Evolutionary conservation across 306 rosid genomes (phyloP), one percentile per base, ranked within the genome.

Genomic region (Cucurbita moschata): DNA sequence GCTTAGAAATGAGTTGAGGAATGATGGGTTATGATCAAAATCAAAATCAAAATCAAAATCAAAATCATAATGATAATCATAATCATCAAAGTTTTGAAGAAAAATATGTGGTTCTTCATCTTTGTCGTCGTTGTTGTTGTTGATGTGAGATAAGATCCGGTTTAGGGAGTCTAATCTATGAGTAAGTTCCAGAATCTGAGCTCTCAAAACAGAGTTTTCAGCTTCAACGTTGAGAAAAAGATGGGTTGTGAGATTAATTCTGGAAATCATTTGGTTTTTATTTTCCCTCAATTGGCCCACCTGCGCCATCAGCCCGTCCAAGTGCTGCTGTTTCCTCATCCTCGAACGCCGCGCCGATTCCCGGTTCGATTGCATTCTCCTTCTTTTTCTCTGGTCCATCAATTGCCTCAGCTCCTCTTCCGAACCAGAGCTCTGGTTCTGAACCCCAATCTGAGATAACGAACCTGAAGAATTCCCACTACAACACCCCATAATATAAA

Each of bases 281-380:
- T 84, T 75, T 71, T 67, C 82, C 15, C 62, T 78, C 10, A 86
- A 76, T n/a, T 16, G 26, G 0, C 72, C 77, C 5, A 78, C 75
- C 53, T 84, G 75, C 3, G 37, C 80, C 72, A 44, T 73, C 53
- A 88, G 82, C 54, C 87, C 89, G 26, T 86, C 85, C 79, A 84
- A 2, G 23, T 83, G 83, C 73, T 86, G 79, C 77, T 86, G 94
- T 75, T 83, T 86, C 46, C 85, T 38, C 89, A 81, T 76, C 62
- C 94, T 49, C 0, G 89, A 88, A 39, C 90, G 73, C 76, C 78
- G 82, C 0, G 94, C 94, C 6, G 94, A 88, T 68, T 86, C 90
- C 0, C 90, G 74, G 1, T 88, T 88, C 4, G 90, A 83, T 73
- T 82, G 76, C 83, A 83, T 86, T 72, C 94, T 81, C 82, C 83